Evolutionary conservation across 1,139 yeast genomes (phyloP).

Genomic region (Yarrowia galli): DNA sequence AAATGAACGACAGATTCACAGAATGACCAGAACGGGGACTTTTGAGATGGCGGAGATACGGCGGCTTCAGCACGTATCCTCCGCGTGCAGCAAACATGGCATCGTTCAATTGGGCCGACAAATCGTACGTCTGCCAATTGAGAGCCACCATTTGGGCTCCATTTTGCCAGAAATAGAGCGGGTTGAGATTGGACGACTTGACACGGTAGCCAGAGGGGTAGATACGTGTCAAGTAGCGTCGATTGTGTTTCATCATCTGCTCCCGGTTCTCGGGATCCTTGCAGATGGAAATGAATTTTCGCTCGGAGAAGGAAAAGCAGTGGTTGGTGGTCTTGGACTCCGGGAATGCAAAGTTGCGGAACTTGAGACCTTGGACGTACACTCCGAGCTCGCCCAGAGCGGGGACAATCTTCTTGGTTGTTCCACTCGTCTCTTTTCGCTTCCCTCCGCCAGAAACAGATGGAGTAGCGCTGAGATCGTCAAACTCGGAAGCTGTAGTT

Average conservation of each 20-base stretch:
- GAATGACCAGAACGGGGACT: slow-evolving; percentile 6
- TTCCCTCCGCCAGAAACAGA: slow-evolving; percentile 42
- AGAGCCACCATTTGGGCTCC: slow-evolving; percentile 97
- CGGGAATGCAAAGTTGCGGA: slow-evolving; percentile 82
- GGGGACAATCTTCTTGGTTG: slow-evolving; percentile 53
- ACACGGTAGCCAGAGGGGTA: slow-evolving; percentile 85
- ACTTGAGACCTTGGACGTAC: slow-evolving; percentile 75
- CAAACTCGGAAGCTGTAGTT: slow-evolving; percentile 29
- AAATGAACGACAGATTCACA: slow-evolving; percentile 56
- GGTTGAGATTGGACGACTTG: slow-evolving; percentile 80
- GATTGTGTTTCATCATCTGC: slow-evolving; percentile 74
- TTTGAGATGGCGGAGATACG: slow-evolving; percentile 42
- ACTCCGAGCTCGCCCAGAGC: slow-evolving; percentile 70
- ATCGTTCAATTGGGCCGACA: slow-evolving; percentile 89
- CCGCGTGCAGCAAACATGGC: slow-evolving; percentile 72
- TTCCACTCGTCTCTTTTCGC: slow-evolving; percentile 43
- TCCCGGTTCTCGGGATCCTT: slow-evolving; percentile 63
- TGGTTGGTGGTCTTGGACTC: slow-evolving; percentile 84
- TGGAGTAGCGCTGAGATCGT: slow-evolving; percentile 1
- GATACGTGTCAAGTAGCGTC: slow-evolving; percentile 75
- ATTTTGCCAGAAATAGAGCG: slow-evolving; percentile 76
- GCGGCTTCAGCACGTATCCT: slow-evolving; percentile 85
- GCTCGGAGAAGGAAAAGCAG: slow-evolving; percentile 86
- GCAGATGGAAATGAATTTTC: slow-evolving; percentile 65
- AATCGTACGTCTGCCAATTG: slow-evolving; percentile 93